Percentiles rank a stretch among this genome's conserved stretches.
Conservation (phyloP, 805 yeast species). For the Saccharomycopsis guyanensis region DNA sequence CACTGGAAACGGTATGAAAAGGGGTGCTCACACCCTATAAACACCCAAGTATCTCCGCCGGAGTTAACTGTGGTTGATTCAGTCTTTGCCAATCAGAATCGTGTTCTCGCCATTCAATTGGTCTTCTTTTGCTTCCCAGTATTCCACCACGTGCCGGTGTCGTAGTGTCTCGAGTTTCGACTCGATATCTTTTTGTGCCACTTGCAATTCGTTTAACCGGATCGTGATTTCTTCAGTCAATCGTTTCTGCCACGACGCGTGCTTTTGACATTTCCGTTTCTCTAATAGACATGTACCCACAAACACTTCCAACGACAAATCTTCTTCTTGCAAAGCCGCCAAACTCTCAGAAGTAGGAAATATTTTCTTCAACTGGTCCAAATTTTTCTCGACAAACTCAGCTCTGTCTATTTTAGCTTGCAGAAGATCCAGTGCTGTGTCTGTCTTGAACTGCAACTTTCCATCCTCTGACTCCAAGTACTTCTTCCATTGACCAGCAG, state of each 20-base stretch:
- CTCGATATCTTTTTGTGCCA: background rate
- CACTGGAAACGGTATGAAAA: no score
- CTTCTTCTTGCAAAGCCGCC: background rate
- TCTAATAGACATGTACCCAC: constrained; percentile 41
- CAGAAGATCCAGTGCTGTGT: constrained; percentile 11
- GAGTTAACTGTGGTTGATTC: no score
- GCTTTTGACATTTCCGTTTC: constrained; percentile 48
- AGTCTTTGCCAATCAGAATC: background rate
- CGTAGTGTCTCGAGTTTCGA: background rate
- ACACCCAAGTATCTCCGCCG: no score
- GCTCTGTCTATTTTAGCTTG: background rate
- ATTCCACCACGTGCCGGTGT: constrained; percentile 6
- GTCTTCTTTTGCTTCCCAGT: constrained; percentile 13
- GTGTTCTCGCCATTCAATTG: background rate
- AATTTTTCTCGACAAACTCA: constrained; percentile 13
- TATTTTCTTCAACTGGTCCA: background rate
- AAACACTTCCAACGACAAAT: background rate
- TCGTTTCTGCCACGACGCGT: constrained; percentile 41
- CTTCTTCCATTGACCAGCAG: constrained; percentile 9
- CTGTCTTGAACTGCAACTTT: background rate
- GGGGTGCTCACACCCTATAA: no score
- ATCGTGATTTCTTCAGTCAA: constrained; percentile 14
- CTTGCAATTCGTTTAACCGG: constrained; percentile 3
- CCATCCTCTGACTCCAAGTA: constrained; percentile 10
- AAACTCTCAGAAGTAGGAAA: constrained; percentile 1